Evolutionary conservation across 805 yeast species (phyloP), one percentile per base, ranked within the genome.

Genomic region (Candida multigemmis): DNA sequence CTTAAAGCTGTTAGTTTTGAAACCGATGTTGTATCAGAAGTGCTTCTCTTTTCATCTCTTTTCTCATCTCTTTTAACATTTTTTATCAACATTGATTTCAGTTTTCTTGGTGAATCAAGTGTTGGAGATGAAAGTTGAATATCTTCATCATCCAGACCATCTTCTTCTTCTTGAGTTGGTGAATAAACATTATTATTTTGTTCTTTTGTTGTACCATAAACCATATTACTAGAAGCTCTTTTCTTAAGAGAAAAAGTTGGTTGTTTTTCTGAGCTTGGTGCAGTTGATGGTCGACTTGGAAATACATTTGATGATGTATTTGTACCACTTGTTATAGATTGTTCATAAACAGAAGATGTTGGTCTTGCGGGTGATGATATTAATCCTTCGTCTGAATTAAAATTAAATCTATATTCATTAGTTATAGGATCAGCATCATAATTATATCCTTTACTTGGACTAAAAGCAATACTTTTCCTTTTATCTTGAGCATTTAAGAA

Each of bases 281-380:
- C 6, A 12, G 13, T 7, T 9, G 22, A 12, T 6, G 22, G 4
- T 6, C n/a, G n/a, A n/a, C n/a, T n/a, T n/a, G n/a, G n/a, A n/a
- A n/a, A n/a, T n/a, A n/a, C n/a, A n/a, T n/a, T n/a, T n/a, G n/a
- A n/a, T 25, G 27, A 23, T 11, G 24, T 13, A 14, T 11, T 14
- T 6, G n/a, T 14, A 10, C 8, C 12, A 5, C 12, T 14, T 19
- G 6, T 12, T 12, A 21, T 12, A 23, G 63, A 44, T 30, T 58
- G 65, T 24, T 67, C 64, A 43, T 76, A 76, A 6, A 76, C 50
- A 2, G 72, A 65, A 1, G 74, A 68, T 2, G 71, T 52, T 3
- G 73, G 73, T 31, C 73, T 47, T 33, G 48, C 54, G 5, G 36
- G 35, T n/a, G n/a, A n/a, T n/a, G n/a, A n/a, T n/a, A n/a, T n/a